Evolutionary conservation across 2,329 filamentous ascomycete genomes (phyloP), one percentile per base, ranked within the genome.

Genomic region (Chaetomium sp.): DNA sequence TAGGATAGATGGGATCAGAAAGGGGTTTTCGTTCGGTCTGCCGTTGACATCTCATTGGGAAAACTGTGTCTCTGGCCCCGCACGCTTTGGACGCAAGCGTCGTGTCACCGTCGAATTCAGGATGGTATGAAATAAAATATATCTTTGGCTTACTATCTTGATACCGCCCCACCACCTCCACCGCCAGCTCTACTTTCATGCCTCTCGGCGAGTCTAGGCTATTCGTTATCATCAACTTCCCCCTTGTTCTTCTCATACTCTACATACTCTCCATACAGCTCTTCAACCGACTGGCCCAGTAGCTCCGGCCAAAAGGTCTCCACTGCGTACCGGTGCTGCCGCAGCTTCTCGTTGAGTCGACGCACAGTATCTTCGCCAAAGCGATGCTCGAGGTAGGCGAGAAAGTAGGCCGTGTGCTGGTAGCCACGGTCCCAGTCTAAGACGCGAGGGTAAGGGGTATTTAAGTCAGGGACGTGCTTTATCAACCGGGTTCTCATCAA

Each of bases 371-470:
- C 83, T 7, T 69, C 65, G 0, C 83, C 84, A 62, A 81, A 87
- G 48, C 78, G 77, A 38, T 74, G 70, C 72, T 96, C 91, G 47
- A 97, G 73, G 74, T 89, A 96, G 53, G 94, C 85, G 50, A 97
- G 72, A 64, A 97, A 97, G 70, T 89, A 97, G 0, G 86, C 94
- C 6, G 92, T 97, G 62, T 87, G 82, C 74, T 96, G 87, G 71
- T 97, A 97, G 0, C 91, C 91, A 41, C 79, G 81, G 70, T 96
- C 90, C 91, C 91, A 96, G n/a, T 79, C 77, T 14, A 3, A n/a
- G 32, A 44, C 7, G 10, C 10, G 36, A 9, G 43, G 33, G 33
- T 35, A 49, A 32, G 12, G 33, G 19, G 19, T 27, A 27, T 27
- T 27, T 27, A 27, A 27, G 19, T 27, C 19, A 27, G 19, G 19